Conservation (phyloP, 2,329 filamentous ascomycete genomes). For the Mariannaea sp. region DNA sequence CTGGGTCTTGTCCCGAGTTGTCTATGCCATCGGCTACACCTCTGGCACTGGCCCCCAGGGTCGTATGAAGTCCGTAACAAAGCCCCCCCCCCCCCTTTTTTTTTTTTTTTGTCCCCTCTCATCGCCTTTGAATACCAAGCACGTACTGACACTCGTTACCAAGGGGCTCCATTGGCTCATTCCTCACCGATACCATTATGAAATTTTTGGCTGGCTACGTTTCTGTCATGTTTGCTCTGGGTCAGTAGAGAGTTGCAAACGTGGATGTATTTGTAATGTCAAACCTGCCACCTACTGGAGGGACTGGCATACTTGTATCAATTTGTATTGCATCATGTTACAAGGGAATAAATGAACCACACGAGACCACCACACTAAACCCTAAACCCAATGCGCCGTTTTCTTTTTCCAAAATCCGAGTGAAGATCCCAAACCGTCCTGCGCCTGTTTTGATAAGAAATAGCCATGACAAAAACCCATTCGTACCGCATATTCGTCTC, state of each 20-base stretch:
- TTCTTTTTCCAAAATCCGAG: conserved; percentile 18
- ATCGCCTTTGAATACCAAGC: not conserved
- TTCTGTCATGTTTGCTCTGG: conserved; percentile 45
- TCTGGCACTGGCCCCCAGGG: conserved; percentile 50
- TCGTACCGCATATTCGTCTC: conserved; percentile 19
- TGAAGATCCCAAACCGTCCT: conserved; percentile 23
- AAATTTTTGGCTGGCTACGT: conserved; percentile 53
- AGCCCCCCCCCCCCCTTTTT: too few species aligned
- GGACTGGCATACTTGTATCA: not conserved
- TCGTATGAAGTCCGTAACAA: conserved; percentile 47
- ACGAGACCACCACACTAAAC: conserved; percentile 18
- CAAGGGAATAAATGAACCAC: not conserved
- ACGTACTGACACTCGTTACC: conserved; percentile 22
- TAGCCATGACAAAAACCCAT: conserved; percentile 9
- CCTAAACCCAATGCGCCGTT: not conserved
- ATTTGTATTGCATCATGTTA: conserved; percentile 10
- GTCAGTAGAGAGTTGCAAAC: conserved; percentile 35
- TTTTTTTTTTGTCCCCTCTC: too few species aligned
- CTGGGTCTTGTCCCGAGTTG: conserved; percentile 58
- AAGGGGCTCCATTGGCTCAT: conserved; percentile 45
- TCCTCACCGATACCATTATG: conserved; percentile 45
- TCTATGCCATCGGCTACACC: conserved; percentile 63
- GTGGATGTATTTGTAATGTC: not conserved
- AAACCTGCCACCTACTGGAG: not conserved
- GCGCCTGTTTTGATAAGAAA: conserved; percentile 22